Percentiles rank a stretch among this genome's conserved stretches.
Conservation (phyloP, 306 rosid genomes). For the Lotus japonicus region DNA sequence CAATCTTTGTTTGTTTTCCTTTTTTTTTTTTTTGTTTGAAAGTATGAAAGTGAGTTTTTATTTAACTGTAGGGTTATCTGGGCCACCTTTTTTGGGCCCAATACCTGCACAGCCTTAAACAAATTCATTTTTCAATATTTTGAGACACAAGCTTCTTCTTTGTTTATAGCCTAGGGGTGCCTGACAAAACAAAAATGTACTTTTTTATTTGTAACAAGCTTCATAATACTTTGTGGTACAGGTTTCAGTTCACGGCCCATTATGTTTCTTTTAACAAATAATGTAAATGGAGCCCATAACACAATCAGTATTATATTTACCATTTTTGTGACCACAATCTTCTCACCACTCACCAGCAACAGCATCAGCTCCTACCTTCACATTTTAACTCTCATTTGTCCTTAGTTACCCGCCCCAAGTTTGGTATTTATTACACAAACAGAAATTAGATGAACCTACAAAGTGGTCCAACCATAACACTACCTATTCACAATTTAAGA, state of each 20-base stretch:
- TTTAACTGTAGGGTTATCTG: no score
- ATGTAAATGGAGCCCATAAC: constrained; percentile 14
- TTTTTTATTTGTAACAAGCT: neutral
- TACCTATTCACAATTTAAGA: neutral
- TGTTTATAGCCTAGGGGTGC: neutral
- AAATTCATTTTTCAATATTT: no score
- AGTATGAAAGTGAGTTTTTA: no score
- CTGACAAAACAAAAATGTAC: no score
- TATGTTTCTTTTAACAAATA: neutral
- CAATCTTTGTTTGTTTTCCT: no score
- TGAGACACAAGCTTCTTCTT: no score
- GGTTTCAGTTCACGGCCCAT: neutral
- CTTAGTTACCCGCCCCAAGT: neutral
- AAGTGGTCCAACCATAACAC: constrained; percentile 12
- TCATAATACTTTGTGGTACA: neutral
- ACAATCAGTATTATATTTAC: neutral
- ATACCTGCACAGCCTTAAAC: no score
- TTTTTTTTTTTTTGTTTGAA: no score
- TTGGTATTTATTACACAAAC: neutral
- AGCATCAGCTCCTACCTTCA: constrained; percentile 8
- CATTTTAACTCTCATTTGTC: constrained; percentile 3
- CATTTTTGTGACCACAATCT: constrained; percentile 9
- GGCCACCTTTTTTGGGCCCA: no score
- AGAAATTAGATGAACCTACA: neutral
- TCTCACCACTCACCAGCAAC: constrained; percentile 1